Percentiles rank a stretch among this genome's conserved stretches.
Evolutionary conservation across 495 filamentous ascomycete species (phyloP).

Genomic region (Alectoria sarmentosa): DNA sequence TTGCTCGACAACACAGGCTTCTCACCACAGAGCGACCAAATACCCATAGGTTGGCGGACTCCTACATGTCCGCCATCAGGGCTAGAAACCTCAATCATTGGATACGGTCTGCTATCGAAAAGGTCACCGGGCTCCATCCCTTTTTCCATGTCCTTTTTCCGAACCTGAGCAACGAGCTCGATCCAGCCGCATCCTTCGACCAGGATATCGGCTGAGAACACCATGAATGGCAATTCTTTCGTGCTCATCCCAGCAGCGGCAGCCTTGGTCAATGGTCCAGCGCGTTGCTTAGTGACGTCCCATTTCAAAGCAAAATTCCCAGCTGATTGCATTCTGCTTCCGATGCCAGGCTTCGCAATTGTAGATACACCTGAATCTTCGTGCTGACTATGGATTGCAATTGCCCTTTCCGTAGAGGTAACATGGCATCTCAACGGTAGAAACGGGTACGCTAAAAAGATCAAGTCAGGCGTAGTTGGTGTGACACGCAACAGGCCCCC

Average conservation of each 20-base stretch:
- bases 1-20: conserved; percentile 15
- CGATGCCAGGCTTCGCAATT: conserved; percentile 52
- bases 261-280: conserved; percentile 50
- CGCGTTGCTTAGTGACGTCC: conserved; percentile 69
- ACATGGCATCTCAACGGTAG: conserved; percentile 65
- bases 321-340: conserved; percentile 51
- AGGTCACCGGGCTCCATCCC: conserved; percentile 1
- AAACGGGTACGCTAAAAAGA: conserved; percentile 72
- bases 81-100: conserved; percentile 75
- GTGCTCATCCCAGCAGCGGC: conserved; percentile 45
- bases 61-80: conserved; percentile 75
- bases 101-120: conserved; percentile 38
- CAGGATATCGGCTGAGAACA: conserved; percentile 74
- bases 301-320: conserved; percentile 67
- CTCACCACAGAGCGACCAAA: conserved; percentile 39
- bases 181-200: conserved; percentile 93
- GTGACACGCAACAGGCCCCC: conserved; percentile 83
- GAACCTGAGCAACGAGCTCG: conserved; percentile 75
- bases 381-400: conserved; percentile 53
- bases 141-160: conserved; percentile 39
- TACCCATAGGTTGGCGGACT: conserved; percentile 63
- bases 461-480: conserved; percentile 52
- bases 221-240: conserved; percentile 62
- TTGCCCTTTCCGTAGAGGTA: conserved; percentile 70
- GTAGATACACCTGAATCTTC: conserved; percentile 47